phyloP scores from a whole-genome alignment of 2,329 filamentous ascomycete genomes.

The Davidsoniella virescens region DNA sequence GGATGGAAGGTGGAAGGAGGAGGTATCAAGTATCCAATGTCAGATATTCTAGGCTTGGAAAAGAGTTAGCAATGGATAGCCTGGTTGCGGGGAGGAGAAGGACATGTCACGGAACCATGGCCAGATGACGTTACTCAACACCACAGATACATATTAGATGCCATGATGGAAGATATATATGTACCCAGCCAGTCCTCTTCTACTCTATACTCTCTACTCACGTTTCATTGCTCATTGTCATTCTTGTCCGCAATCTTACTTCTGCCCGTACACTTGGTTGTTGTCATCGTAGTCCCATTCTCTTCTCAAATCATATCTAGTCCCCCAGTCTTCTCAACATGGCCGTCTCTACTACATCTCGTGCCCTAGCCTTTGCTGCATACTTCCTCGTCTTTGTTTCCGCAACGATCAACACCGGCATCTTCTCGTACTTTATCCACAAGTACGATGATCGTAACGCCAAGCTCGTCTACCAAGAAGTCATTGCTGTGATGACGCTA shows the following conservation, averaged over 20 bases:
- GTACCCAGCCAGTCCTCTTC: neutral
- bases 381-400: conserved; percentile 16
- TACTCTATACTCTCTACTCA: neutral
- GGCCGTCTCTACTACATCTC: neutral
- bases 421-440: conserved; percentile 16
- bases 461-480: conserved; percentile 16
- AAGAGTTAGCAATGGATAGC: too few relatives aligned
- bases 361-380: conserved; percentile 11
- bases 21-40: too few relatives aligned
- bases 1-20: too few relatives aligned
- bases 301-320: neutral
- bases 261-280: neutral
- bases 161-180: neutral
- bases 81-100: too few relatives aligned
- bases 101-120: too few relatives aligned
- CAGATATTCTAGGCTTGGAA: too few relatives aligned
- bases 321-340: neutral
- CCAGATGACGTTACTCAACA: too few relatives aligned
- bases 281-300: neutral
- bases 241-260: too few relatives aligned
- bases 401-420: conserved; percentile 16
- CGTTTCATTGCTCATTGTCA: neutral
- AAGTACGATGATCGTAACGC: conserved; percentile 11
- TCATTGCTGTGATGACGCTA: conserved; percentile 16
- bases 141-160: too few relatives aligned